phyloP scores from a whole-genome alignment of 352 stramenopile genomes.

The Ophiocytium majus region DNA sequence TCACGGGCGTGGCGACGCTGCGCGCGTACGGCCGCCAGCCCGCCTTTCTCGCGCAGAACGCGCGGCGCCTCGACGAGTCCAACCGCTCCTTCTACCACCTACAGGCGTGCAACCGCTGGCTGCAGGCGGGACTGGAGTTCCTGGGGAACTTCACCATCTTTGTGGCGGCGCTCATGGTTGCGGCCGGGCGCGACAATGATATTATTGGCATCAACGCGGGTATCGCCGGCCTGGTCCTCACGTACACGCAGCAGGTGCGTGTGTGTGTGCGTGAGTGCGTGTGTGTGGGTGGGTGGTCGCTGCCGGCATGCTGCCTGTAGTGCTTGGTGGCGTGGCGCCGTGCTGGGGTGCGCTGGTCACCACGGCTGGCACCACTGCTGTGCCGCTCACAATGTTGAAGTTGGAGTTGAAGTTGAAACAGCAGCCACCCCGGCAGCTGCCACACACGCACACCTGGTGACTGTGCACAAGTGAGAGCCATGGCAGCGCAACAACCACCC shows the following conservation, averaged over 20 bases:
- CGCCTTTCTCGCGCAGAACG: constrained; percentile 34
- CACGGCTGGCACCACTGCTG: too few species aligned
- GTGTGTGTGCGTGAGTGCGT: too few species aligned
- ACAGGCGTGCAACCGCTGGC: constrained; percentile 34
- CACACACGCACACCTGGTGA: too few species aligned
- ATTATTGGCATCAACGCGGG: constrained; percentile 28
- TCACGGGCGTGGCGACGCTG: constrained; percentile 79
- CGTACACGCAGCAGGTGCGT: constrained; percentile 49
- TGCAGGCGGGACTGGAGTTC: constrained; percentile 46
- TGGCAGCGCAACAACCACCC: too few species aligned
- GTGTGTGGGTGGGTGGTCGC: too few species aligned
- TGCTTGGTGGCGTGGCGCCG: too few species aligned
- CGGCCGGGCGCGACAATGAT: background rate
- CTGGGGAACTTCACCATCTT: constrained; percentile 37
- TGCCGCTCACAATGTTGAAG: too few species aligned
- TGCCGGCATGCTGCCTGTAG: too few species aligned
- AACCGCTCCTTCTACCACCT: constrained; percentile 38
- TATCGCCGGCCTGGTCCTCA: constrained; percentile 39
- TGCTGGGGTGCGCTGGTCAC: too few species aligned
- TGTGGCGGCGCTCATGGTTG: constrained; percentile 30
- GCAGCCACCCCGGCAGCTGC: too few species aligned
- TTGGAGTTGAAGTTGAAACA: too few species aligned
- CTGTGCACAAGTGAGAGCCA: too few species aligned
- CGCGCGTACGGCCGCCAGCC: constrained; percentile 68
- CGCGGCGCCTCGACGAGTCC: constrained; percentile 26